These are phyloP conservation scores for Penicillium tannophilum DNA, from an alignment of 495 filamentous ascomycete genomes.

Conservation along the genomic window DNA sequence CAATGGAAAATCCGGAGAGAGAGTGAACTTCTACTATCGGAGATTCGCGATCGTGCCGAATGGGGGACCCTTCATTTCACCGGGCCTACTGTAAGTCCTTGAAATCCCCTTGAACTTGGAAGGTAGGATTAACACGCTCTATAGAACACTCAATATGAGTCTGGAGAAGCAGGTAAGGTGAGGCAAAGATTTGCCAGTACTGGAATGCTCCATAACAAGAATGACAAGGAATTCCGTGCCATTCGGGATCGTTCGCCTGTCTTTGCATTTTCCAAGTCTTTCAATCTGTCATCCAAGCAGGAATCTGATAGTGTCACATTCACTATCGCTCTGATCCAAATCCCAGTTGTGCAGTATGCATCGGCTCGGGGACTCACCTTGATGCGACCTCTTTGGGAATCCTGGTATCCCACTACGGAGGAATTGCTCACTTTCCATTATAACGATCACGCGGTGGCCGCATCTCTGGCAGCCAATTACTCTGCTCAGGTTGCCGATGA, in stretches of 20 bases:
- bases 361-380: slow-evolving; percentile 74
- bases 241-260: slow-evolving; percentile 87
- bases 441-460: slow-evolving; percentile 66
- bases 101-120: background rate
- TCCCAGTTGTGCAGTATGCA: slow-evolving; percentile 85
- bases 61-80: slow-evolving; percentile 87
- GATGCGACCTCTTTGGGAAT: slow-evolving; percentile 88
- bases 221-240: slow-evolving; percentile 64
- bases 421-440: slow-evolving; percentile 76
- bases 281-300: slow-evolving; percentile 46
- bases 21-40: slow-evolving; percentile 70
- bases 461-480: slow-evolving; percentile 70
- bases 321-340: slow-evolving; percentile 81
- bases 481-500: slow-evolving; percentile 75
- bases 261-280: slow-evolving; percentile 87
- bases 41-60: slow-evolving; percentile 76
- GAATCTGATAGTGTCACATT: slow-evolving; percentile 64
- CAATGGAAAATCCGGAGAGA: slow-evolving; percentile 66
- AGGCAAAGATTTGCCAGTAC: slow-evolving; percentile 73
- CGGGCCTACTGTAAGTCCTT: slow-evolving; percentile 58
- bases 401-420: slow-evolving; percentile 65
- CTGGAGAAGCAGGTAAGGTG: slow-evolving; percentile 67
- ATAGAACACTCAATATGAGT: slow-evolving; percentile 64
- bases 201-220: slow-evolving; percentile 64
- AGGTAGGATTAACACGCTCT: slow-evolving; percentile 19